These are phyloP conservation scores for Bryoerythrophyllum caledonicum DNA, from an alignment of 225 moss, liverwort and hornwort genomes.

Conservation along the genomic window DNA sequence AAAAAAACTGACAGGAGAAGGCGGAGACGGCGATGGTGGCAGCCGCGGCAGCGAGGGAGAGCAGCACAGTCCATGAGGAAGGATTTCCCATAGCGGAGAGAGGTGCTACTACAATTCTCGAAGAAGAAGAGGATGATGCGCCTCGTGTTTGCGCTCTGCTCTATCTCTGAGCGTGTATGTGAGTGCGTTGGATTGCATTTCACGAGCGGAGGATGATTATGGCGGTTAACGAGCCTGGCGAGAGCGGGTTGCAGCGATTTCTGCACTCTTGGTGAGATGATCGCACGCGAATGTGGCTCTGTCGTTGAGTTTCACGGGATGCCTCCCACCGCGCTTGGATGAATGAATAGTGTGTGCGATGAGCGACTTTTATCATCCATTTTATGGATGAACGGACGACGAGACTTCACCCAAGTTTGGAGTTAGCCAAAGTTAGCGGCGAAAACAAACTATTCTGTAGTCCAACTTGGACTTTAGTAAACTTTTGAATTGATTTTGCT, in stretches of 20 bases:
- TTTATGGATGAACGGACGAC: too few relatives aligned
- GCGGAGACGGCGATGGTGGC: slow-evolving; percentile 43
- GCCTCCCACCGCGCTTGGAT: too few relatives aligned
- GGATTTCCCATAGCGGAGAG: slow-evolving; percentile 21
- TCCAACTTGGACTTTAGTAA: too few relatives aligned
- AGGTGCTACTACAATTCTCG: neutral
- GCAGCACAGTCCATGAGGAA: slow-evolving; percentile 41
- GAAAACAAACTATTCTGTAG: too few relatives aligned
- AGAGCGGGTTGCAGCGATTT: neutral
- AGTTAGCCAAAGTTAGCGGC: too few relatives aligned
- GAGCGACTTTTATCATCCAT: too few relatives aligned
- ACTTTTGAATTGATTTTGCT: too few relatives aligned
- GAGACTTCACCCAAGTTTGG: too few relatives aligned
- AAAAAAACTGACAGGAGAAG: slow-evolving; percentile 29
- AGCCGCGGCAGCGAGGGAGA: slow-evolving; percentile 45
- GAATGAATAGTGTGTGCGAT: too few relatives aligned
- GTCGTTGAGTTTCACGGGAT: too few relatives aligned
- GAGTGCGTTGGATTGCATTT: neutral
- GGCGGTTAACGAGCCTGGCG: neutral
- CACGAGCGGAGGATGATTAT: neutral
- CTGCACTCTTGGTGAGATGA: neutral
- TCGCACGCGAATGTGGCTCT: neutral
- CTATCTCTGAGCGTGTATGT: neutral
- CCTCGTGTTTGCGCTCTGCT: neutral
- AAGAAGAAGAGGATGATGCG: neutral